phyloP scores from a whole-genome alignment of 208 protist genomes.

The Leishmania mexicana region DNA sequence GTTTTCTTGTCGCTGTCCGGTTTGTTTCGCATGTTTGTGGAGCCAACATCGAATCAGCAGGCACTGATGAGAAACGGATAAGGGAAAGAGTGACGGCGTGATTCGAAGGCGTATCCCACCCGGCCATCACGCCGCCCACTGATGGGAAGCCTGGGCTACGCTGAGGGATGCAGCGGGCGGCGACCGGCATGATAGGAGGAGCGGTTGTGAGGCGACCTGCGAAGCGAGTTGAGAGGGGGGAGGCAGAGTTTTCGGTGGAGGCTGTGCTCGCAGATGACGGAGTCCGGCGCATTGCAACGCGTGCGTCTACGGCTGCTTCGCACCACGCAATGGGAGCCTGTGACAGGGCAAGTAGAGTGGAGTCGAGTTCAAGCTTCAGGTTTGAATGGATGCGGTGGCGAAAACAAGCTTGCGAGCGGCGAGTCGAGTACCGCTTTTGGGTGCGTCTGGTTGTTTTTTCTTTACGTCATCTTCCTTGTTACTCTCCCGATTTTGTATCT shows the following conservation, averaged over 20 bases:
- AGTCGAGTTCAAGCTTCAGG: background rate
- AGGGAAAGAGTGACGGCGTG: background rate
- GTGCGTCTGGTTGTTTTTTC: background rate
- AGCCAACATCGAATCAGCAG: background rate
- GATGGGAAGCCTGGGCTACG: background rate
- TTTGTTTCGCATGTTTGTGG: background rate
- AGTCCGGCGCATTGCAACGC: background rate
- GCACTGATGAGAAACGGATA: background rate
- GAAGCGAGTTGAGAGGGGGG: background rate
- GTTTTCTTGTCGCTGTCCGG: background rate
- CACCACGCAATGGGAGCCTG: background rate
- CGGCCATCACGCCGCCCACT: background rate
- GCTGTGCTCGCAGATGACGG: no score
- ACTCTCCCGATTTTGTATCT: background rate
- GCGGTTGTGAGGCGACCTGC: background rate
- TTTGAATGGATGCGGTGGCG: background rate
- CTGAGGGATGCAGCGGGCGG: background rate
- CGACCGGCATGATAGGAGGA: background rate
- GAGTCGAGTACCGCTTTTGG: background rate
- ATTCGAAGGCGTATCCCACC: background rate
- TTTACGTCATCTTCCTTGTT: background rate
- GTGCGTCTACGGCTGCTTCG: background rate
- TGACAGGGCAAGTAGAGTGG: no score
- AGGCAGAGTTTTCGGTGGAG: background rate
- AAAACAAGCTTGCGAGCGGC: background rate